Percentiles rank a stretch among this genome's conserved stretches.
Conservation (phyloP, 2,329 filamentous ascomycete genomes). For the Arthrobotrys entomopaga region DNA sequence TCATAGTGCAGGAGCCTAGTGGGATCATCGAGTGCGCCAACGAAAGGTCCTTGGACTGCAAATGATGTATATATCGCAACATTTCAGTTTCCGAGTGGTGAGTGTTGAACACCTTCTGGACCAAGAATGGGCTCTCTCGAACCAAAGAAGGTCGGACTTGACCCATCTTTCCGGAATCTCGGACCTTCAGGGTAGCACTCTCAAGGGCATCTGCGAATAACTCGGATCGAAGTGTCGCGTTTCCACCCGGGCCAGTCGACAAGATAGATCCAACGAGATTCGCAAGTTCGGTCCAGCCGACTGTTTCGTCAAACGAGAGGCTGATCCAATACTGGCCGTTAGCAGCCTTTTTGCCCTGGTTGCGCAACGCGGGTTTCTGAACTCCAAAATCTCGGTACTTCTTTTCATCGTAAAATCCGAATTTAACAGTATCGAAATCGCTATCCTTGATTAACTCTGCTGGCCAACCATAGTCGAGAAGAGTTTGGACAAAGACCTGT, state of each 20-base stretch:
- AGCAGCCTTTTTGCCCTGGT: neutral
- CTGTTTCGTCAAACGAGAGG: conserved; percentile 40
- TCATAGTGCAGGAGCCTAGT: conserved; percentile 97
- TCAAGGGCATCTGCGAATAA: neutral
- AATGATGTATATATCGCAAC: conserved; percentile 89
- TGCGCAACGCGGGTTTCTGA: neutral
- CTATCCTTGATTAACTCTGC: conserved; percentile 30
- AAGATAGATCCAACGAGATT: conserved; percentile 8
- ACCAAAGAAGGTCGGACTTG: conserved; percentile 69
- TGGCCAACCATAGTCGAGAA: conserved; percentile 32
- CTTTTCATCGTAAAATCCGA: conserved; percentile 12
- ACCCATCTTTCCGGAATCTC: conserved; percentile 19
- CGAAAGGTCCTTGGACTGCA: conserved; percentile 93
- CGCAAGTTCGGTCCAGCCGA: neutral
- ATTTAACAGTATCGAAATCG: conserved; percentile 44
- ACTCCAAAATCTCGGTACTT: neutral
- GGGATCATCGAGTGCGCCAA: conserved; percentile 98
- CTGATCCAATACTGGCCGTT: conserved; percentile 13
- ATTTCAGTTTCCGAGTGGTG: conserved; percentile 96
- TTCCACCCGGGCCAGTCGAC: neutral
- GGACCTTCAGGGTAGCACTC: conserved; percentile 10
- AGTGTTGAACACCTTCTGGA: conserved; percentile 92
- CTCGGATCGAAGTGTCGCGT: neutral
- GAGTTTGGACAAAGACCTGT: conserved; percentile 61
- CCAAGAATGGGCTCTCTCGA: conserved; percentile 79